Percentiles rank a stretch among this genome's conserved stretches.
Conservation (phyloP, 345 rosid genomes). For the Acer campestre region DNA sequence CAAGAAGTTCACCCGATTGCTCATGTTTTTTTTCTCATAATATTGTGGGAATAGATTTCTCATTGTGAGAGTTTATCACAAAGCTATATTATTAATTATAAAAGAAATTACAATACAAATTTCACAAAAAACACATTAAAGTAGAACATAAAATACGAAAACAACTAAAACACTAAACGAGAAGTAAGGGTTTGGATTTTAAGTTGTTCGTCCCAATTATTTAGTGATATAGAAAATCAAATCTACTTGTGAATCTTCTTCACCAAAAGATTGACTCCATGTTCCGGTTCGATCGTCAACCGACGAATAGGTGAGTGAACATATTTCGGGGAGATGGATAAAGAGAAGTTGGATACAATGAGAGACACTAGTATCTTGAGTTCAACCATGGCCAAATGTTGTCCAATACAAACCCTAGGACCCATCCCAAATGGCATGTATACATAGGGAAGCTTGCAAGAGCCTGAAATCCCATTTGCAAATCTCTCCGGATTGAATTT, state of each 20-base stretch:
- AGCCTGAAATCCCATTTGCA: constrained; percentile 35
- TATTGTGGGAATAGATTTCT: too few species aligned
- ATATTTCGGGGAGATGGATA: constrained; percentile 39
- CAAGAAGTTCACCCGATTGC: too few species aligned
- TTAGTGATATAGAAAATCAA: too few species aligned
- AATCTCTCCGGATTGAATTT: constrained; percentile 43
- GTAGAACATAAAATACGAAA: too few species aligned
- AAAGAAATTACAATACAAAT: too few species aligned
- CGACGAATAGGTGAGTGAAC: constrained; percentile 33
- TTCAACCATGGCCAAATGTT: constrained; percentile 53
- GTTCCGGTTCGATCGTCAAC: constrained; percentile 42
- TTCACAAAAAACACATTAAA: too few species aligned
- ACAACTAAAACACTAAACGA: too few species aligned
- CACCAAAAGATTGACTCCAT: constrained; percentile 40
- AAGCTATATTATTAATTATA: too few species aligned
- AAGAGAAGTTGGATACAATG: constrained; percentile 36
- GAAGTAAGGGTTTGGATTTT: too few species aligned
- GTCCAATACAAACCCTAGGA: constrained; percentile 45
- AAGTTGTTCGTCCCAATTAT: too few species aligned
- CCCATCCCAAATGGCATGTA: constrained; percentile 58
- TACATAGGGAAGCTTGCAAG: constrained; percentile 37
- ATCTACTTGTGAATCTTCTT: constrained; percentile 10
- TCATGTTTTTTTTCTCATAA: too few species aligned
- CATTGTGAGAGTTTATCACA: too few species aligned
- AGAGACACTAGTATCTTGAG: constrained; percentile 40